phyloP scores from a whole-genome alignment of 208 protist genomes.

The Acanthamoeba culbertsoni region DNA sequence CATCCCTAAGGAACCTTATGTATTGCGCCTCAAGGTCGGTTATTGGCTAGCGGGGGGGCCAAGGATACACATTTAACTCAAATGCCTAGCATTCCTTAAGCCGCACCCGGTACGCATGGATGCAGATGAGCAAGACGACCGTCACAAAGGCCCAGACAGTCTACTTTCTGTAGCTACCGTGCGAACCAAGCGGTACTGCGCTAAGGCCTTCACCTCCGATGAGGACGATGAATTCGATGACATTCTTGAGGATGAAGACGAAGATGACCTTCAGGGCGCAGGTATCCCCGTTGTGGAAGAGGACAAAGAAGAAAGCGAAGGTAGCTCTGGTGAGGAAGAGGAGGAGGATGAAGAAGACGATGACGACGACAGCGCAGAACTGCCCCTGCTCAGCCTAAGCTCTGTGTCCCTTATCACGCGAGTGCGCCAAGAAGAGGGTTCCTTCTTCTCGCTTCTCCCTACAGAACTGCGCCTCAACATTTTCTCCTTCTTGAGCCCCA shows the following conservation, averaged over 20 bases:
- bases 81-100: background rate
- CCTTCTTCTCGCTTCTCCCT: background rate
- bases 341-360: background rate
- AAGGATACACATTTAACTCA: no score
- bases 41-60: no score
- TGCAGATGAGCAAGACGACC: no score
- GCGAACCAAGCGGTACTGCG: no score
- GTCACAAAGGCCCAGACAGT: no score
- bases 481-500: background rate
- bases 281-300: background rate
- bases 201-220: no score
- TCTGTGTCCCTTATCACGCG: background rate
- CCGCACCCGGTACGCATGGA: no score
- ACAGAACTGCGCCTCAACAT: slow-evolving; percentile 2
- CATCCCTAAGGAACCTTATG: no score
- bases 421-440: background rate
- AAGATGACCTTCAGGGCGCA: background rate
- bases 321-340: background rate
- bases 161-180: no score
- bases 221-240: background rate
- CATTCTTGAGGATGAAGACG: background rate
- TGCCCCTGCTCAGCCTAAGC: background rate
- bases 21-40: no score
- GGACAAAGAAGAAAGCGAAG: background rate
- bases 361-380: background rate